Percentiles rank a stretch among this genome's conserved stretches.
These are phyloP conservation scores for Monosporascus sp. DNA, from an alignment of 2,329 filamentous ascomycete species.

Conservation along the genomic window DNA sequence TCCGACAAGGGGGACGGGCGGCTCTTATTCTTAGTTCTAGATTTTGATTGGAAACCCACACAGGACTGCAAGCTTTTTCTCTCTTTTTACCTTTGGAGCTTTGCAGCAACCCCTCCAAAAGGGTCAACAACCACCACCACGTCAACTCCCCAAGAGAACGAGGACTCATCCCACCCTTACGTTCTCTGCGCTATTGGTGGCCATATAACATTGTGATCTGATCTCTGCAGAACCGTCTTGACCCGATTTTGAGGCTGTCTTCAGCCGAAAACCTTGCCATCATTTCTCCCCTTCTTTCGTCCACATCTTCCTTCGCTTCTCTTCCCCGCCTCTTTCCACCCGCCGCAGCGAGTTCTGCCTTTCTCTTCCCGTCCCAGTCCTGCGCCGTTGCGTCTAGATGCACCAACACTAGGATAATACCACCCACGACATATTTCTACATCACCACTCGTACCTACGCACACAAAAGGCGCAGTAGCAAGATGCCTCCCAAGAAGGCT, in stretches of 20 bases:
- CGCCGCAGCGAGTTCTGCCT: slow-evolving; percentile 64
- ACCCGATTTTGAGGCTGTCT: slow-evolving; percentile 30
- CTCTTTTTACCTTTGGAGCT: not conserved
- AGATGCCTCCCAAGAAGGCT: slow-evolving; percentile 94
- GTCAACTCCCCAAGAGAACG: not conserved
- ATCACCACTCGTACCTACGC: slow-evolving; percentile 52
- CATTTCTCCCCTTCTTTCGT: slow-evolving; percentile 37
- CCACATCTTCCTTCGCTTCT: slow-evolving; percentile 49
- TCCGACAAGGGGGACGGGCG: not conserved
- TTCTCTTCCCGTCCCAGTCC: slow-evolving; percentile 45
- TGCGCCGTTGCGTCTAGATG: slow-evolving; percentile 44
- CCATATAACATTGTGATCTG: slow-evolving; percentile 6
- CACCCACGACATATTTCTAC: slow-evolving; percentile 21
- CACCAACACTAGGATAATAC: slow-evolving; percentile 18
- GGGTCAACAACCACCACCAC: not conserved
- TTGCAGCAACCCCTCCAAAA: not conserved
- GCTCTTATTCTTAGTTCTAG: not conserved
- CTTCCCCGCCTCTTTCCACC: slow-evolving; percentile 40
- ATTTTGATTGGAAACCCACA: not conserved
- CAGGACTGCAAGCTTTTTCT: not conserved
- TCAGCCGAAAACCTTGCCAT: slow-evolving; percentile 33
- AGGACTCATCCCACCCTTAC: slow-evolving; percentile 17
- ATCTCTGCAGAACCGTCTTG: slow-evolving; percentile 14
- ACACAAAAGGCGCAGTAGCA: slow-evolving; percentile 56
- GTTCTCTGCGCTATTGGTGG: not conserved